Evolutionary conservation across 148 eudicot genomes (phyloP).

Genomic region (Chenopodium quinoa): DNA sequence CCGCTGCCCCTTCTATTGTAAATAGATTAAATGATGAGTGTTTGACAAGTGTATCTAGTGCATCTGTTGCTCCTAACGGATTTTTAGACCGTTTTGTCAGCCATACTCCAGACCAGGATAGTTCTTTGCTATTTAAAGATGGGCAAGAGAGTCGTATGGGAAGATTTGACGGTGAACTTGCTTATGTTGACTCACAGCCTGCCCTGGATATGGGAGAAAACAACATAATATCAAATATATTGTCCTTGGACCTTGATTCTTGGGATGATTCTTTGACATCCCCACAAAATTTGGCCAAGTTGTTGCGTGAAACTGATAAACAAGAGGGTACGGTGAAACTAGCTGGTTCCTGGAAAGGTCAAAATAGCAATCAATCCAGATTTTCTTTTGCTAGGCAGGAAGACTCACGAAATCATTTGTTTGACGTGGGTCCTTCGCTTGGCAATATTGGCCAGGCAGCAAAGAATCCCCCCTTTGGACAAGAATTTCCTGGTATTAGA

Average conservation of each 20-base stretch:
- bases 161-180: constrained; percentile 42
- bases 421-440: constrained; percentile 39
- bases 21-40: constrained; percentile 35
- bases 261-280: constrained; percentile 83
- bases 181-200: constrained; percentile 31
- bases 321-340: constrained; percentile 42
- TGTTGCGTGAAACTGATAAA: constrained; percentile 63
- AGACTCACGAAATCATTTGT: constrained; percentile 38
- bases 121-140: constrained; percentile 39
- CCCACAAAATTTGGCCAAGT: constrained; percentile 63
- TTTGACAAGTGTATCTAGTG: constrained; percentile 29
- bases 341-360: constrained; percentile 58
- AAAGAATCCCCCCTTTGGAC: constrained; percentile 37
- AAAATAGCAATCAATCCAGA: constrained; percentile 78
- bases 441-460: constrained; percentile 33
- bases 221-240: constrained; percentile 83
- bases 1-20: constrained; percentile 34
- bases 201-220: constrained; percentile 62
- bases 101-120: constrained; percentile 30
- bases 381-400: constrained; percentile 97
- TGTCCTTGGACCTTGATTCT: constrained; percentile 73
- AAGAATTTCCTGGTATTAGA: constrained; percentile 41
- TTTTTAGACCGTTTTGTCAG: constrained; percentile 35
- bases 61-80: constrained; percentile 43
- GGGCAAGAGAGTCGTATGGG: constrained; percentile 35